A percentile compares a stretch with the other conserved stretches of the same genome.
These are phyloP conservation scores for Fusarium austroafricanum DNA, from an alignment of 2,329 filamentous ascomycete genomes.

Conservation along the genomic window DNA sequence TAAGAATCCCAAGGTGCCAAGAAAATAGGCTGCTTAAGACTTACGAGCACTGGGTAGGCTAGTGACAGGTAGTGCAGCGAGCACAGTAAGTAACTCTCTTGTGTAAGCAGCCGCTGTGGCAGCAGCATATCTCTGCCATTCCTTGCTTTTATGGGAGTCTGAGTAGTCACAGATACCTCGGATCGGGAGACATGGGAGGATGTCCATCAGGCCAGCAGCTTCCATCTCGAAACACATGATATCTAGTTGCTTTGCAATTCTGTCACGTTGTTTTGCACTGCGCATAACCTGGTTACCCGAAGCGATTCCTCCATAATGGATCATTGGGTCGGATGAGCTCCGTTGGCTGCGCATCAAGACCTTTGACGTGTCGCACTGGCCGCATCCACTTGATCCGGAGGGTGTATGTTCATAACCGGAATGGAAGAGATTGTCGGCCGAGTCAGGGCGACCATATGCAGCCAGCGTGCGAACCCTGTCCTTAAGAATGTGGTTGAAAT, in stretches of 20 bases:
- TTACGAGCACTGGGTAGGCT: too few relatives aligned
- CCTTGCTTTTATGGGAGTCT: background rate
- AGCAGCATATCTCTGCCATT: background rate
- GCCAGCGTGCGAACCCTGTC: accelerated
- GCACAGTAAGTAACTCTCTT: background rate
- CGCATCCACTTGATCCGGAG: background rate
- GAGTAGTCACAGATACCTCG: background rate
- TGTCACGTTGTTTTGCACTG: accelerated
- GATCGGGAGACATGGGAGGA: background rate
- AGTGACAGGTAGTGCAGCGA: too few relatives aligned
- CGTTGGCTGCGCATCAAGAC: accelerated
- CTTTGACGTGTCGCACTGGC: background rate
- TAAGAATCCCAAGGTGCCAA: too few relatives aligned
- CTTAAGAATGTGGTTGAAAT: accelerated
- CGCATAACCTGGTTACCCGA: background rate
- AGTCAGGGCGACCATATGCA: background rate
- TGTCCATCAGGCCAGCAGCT: background rate
- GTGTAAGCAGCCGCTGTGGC: background rate
- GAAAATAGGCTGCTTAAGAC: too few relatives aligned
- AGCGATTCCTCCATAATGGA: background rate
- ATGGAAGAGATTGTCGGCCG: background rate
- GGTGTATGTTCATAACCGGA: accelerated
- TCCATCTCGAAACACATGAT: background rate
- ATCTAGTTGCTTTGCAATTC: accelerated
- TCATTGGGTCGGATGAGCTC: accelerated